phyloP scores from a whole-genome alignment of 129 eudicot genomes.

The Helichrysum umbraculigerum region DNA sequence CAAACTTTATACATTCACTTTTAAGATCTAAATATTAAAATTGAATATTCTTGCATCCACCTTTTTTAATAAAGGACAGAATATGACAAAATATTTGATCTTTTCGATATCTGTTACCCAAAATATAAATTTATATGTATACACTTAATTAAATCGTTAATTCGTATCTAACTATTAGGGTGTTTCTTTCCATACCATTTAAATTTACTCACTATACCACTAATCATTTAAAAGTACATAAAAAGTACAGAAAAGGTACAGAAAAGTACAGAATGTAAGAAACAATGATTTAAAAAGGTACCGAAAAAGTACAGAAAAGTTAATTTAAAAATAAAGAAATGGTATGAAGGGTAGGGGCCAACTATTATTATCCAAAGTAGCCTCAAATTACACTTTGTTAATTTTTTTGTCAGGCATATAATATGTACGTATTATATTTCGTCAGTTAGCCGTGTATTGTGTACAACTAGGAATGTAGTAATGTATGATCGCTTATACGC shows the following conservation, averaged over 20 bases:
- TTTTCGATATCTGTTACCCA: background rate
- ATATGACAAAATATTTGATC: conserved; percentile 4
- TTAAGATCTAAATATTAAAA: conserved; percentile 1
- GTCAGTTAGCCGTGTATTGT: background rate
- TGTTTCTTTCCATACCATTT: too few relatives aligned
- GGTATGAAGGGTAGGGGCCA: too few relatives aligned
- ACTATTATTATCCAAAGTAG: background rate
- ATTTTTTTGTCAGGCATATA: too few relatives aligned
- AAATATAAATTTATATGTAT: background rate
- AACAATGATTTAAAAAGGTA: too few relatives aligned
- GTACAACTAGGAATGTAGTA: too few relatives aligned
- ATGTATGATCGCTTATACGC: too few relatives aligned
- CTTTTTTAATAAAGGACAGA: background rate
- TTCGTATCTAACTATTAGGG: background rate
- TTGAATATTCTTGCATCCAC: conserved; percentile 17
- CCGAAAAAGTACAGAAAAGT: too few relatives aligned
- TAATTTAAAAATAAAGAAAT: too few relatives aligned
- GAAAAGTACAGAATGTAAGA: too few relatives aligned
- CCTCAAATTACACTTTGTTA: background rate
- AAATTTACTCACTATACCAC: too few relatives aligned
- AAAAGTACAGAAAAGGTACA: too few relatives aligned
- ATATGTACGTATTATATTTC: background rate
- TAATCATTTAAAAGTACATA: too few relatives aligned
- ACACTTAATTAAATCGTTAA: background rate
- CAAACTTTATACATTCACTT: background rate